These are phyloP conservation scores for Cutaneotrichosporon arboriforme DNA, from an alignment of 1,284 basidiomycete species.

Conservation along the genomic window DNA sequence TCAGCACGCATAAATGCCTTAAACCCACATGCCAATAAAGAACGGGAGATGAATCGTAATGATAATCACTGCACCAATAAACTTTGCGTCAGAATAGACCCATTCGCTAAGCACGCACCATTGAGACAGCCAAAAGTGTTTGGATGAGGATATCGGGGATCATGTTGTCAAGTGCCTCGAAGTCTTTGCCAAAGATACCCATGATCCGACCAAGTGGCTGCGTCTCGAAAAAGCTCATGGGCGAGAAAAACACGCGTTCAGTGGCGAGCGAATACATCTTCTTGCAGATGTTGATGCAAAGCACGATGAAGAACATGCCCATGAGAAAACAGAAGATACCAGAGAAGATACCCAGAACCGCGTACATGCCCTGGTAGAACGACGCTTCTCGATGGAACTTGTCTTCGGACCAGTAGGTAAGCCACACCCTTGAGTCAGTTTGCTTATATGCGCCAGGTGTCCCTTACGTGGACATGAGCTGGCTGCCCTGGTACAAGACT, in stretches of 20 bases:
- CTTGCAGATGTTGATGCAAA: slow-evolving; percentile 58
- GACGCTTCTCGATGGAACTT: slow-evolving; percentile 33
- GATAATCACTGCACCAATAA: slow-evolving; percentile 6
- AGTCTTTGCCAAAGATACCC: slow-evolving; percentile 56
- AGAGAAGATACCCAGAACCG: slow-evolving; percentile 52
- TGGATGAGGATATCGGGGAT: background rate
- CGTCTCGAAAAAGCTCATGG: slow-evolving; percentile 66
- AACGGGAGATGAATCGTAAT: slow-evolving; percentile 25
- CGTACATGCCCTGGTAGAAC: slow-evolving; percentile 69
- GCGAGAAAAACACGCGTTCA: slow-evolving; percentile 59
- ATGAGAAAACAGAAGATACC: slow-evolving; percentile 62
- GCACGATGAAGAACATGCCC: slow-evolving; percentile 55
- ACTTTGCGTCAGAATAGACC: slow-evolving; percentile 17
- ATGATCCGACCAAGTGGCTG: slow-evolving; percentile 62
- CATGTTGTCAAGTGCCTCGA: slow-evolving; percentile 14
- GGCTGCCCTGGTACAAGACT: slow-evolving; percentile 8
- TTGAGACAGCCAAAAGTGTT: background rate
- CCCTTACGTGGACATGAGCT: slow-evolving; percentile 11
- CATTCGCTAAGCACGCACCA: background rate
- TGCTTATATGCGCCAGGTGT: background rate
- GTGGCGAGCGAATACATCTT: slow-evolving; percentile 58
- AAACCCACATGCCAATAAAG: slow-evolving; percentile 15
- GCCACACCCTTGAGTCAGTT: slow-evolving; percentile 14
- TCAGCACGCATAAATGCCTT: background rate
- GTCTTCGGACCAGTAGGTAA: slow-evolving; percentile 62